Conservation (phyloP, 495 filamentous ascomycete species). For the Peziza echinospora region DNA sequence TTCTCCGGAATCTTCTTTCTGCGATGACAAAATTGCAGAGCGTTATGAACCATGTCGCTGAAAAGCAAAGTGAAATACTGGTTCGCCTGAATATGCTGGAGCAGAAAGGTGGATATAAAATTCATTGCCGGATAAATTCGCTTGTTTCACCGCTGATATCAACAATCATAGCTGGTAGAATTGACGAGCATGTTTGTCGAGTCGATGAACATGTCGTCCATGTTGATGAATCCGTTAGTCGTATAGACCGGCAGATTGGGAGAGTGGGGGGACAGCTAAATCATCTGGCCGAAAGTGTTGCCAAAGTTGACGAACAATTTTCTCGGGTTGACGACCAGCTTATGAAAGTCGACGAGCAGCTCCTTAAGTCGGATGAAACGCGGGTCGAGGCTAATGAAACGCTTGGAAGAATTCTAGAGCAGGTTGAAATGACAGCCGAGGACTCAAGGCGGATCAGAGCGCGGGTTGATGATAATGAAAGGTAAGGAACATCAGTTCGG, state of each 20-base stretch:
- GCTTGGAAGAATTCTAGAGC: conserved; percentile 17
- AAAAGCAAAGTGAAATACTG: conserved; percentile 18
- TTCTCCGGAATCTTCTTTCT: conserved; percentile 17
- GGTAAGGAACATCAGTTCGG: conserved; percentile 8
- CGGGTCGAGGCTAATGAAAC: conserved; percentile 14
- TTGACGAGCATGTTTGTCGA: not conserved
- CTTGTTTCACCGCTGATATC: not conserved
- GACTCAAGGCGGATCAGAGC: conserved; percentile 17
- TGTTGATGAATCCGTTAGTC: not conserved
- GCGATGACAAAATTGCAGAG: conserved; percentile 19
- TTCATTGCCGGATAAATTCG: not conserved
- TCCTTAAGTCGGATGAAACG: conserved; percentile 1
- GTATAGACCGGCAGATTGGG: not conserved
- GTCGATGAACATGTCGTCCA: conserved; percentile 1
- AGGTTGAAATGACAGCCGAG: conserved; percentile 18
- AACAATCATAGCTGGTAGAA: not conserved
- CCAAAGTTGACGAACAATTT: conserved; percentile 2
- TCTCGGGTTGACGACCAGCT: not conserved
- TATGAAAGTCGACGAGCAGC: not conserved
- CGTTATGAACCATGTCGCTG: conserved; percentile 20
- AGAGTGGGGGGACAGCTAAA: too few species aligned
- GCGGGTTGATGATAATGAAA: conserved; percentile 17
- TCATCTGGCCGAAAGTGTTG: not conserved
- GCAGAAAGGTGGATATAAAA: conserved; percentile 15
- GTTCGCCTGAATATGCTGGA: conserved; percentile 18